Base-by-base conservation (phyloP, 345 rosid species). In the Hirschfeldia incana region DNA sequence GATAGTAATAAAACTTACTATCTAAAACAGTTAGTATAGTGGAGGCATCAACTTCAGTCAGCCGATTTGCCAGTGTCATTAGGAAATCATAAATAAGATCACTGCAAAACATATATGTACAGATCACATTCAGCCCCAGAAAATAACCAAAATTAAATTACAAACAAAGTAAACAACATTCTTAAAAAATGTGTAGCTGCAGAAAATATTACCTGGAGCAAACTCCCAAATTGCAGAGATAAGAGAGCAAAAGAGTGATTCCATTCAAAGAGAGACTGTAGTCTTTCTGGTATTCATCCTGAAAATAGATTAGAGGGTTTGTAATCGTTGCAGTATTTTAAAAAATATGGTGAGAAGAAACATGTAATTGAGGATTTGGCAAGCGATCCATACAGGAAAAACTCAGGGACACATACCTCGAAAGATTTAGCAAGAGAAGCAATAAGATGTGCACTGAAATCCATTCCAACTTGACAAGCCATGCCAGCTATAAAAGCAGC, bases 401-500 rank as follows among this genome's bases (percentile, higher is more conserved):
- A 27, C 6, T 46, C 10, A 75, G n/a, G 57, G 60, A 11, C 76
- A 11, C 76, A 70, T 55, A 93, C 99, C 98, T 91, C 92, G 57
- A 93, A 90, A 75, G 83, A 69, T 81, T 85, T 86, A 73, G 98
- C 98, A 58, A 91, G 91, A 68, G 87, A 86, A 72, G 93, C 91
- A 84, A 91, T 42, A 80, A 95, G 84, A 85, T 91, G 91, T 81
- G 99, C 97, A 73, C 94, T 85, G 78, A 95, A 95, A 76, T 93
- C 96, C 78, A 85, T 83, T 26, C 99, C 99, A 74, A 91, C 94
- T 16, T 76, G 83, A 82, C 92, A 90, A 65, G 96, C 89, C 91
- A 91, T 85, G 76, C 97, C 99, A 37, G 98, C 98, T 79, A 93
- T 87, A 82, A 91, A 95, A 53, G 99, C 87, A 44, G 94, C 95